A percentile compares a stretch with the other conserved stretches of the same genome.
These are phyloP conservation scores for Aspergillus tamarii DNA, from an alignment of 2,329 filamentous ascomycete species.

Conservation along the genomic window DNA sequence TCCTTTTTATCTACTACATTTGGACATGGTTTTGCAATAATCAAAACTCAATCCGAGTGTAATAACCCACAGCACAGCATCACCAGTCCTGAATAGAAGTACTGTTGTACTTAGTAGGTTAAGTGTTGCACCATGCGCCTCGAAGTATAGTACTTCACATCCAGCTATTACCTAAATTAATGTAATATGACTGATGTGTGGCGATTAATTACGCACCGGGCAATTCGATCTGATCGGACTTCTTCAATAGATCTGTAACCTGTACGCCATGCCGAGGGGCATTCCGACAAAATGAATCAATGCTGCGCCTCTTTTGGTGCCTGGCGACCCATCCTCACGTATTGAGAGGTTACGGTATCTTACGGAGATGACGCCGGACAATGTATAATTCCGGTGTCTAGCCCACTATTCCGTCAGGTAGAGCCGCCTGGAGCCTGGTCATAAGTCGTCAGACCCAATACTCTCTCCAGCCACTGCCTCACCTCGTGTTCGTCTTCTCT, in stretches of 20 bases:
- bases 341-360: not conserved
- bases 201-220: not conserved
- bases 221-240: constrained; percentile 1
- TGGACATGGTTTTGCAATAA: not conserved
- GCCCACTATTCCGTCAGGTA: constrained; percentile 1
- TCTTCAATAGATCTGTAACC: constrained; percentile 1
- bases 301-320: not conserved
- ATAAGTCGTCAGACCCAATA: constrained; percentile 10
- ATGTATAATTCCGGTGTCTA: not conserved
- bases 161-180: constrained; percentile 3
- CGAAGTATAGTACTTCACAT: constrained; percentile 3
- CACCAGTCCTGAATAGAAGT: not conserved
- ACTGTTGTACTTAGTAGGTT: not conserved
- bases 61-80: not conserved
- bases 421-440: constrained; percentile 21
- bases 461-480: constrained; percentile 19
- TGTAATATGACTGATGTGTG: not conserved
- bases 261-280: not conserved
- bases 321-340: not conserved
- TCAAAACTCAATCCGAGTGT: not conserved
- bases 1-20: not conserved
- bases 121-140: not conserved
- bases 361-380: not conserved
- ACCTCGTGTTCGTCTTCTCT: constrained; percentile 14
- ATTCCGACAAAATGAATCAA: not conserved